Conservation (phyloP, 306 rosid species). For the Hippophae gyantsensis region DNA sequence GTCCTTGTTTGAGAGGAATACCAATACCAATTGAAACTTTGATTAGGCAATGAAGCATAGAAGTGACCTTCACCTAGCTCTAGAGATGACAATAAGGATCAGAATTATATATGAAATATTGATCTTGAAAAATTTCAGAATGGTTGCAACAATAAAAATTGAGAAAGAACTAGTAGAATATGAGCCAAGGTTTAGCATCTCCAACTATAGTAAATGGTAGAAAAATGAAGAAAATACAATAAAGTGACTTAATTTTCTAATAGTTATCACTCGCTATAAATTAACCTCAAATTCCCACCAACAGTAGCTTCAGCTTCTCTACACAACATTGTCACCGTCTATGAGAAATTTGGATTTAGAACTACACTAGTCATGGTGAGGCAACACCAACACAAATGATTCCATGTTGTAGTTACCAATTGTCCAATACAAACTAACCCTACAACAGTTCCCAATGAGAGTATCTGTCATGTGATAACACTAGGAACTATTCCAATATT, state of each 20-base stretch:
- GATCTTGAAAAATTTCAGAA: no score
- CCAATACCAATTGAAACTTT: no score
- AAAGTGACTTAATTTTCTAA: constrained; percentile 2
- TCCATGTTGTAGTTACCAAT: constrained; percentile 84
- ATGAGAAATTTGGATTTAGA: constrained; percentile 68
- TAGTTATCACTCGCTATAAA: not conserved
- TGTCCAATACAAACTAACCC: constrained; percentile 85
- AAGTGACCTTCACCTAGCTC: no score
- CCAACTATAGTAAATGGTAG: no score
- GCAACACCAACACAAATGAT: constrained; percentile 88
- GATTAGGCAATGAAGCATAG: no score
- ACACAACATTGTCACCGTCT: constrained; percentile 34
- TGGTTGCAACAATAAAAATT: no score
- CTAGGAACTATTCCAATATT: no score
- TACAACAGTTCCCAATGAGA: constrained; percentile 85
- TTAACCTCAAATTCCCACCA: constrained; percentile 26
- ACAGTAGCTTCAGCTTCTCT: constrained; percentile 37
- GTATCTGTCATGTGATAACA: constrained; percentile 63
- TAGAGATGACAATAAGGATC: no score
- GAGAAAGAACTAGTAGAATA: no score
- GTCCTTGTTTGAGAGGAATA: no score
- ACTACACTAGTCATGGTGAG: constrained; percentile 84
- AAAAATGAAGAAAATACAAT: not conserved
- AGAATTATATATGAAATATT: no score
- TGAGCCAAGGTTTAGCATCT: not conserved